Conservation (phyloP, 176 grass and related monocot genomes). For the Carex scoparia region DNA sequence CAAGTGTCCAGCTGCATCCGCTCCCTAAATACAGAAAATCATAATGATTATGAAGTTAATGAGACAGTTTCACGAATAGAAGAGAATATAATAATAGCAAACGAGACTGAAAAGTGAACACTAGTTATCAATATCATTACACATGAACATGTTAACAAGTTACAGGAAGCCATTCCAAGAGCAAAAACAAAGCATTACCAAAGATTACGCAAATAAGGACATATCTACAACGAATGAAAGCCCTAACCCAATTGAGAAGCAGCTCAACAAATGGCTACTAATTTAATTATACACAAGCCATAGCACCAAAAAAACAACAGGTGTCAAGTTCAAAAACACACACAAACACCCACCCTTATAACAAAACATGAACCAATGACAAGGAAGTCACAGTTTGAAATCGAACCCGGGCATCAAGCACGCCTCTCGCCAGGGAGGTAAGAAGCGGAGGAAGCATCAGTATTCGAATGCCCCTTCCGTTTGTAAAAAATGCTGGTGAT, state of each 20-base stretch:
- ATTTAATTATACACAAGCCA: constrained; percentile 27
- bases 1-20: no score
- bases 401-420: constrained; percentile 36
- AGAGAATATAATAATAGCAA: neutral
- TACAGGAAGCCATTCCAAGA: neutral
- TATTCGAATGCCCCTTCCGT: constrained; percentile 43
- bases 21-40: neutral
- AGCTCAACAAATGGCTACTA: constrained; percentile 14
- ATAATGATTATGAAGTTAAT: neutral
- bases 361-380: constrained; percentile 19
- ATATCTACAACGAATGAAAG: constrained; percentile 26
- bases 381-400: constrained; percentile 19
- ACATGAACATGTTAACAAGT: constrained; percentile 8
- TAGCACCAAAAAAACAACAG: constrained; percentile 2
- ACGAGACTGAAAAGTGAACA: neutral
- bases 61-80: neutral
- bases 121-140: constrained; percentile 10
- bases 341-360: constrained; percentile 15
- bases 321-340: constrained; percentile 15
- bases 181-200: constrained; percentile 12
- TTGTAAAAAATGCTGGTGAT: constrained; percentile 70
- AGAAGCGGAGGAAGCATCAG: constrained; percentile 47
- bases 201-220: constrained; percentile 2
- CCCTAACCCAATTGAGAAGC: constrained; percentile 11
- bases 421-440: constrained; percentile 47